Evolutionary conservation across 257 asterid species (phyloP).

Genomic region (Leptodermis oblonga): DNA sequence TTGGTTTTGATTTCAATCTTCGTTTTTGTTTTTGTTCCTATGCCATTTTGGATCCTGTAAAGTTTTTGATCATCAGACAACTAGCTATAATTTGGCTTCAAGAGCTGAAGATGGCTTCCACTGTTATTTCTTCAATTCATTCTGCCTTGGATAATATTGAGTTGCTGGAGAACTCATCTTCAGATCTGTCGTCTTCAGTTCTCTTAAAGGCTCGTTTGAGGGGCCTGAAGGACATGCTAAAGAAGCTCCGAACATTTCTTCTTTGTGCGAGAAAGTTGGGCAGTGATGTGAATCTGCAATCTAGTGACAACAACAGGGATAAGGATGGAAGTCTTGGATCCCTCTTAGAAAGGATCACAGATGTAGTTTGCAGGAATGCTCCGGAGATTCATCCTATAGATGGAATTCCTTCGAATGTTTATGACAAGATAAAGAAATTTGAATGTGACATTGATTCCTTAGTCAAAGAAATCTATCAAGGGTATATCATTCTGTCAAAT

Average conservation of each 20-base stretch:
- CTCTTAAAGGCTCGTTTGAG: background rate
- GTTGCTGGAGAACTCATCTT: background rate
- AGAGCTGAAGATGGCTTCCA: background rate
- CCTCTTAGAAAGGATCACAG: background rate
- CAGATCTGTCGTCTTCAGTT: background rate
- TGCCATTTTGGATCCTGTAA: background rate
- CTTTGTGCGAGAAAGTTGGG: conserved; percentile 1
- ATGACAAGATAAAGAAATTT: background rate
- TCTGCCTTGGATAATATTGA: background rate
- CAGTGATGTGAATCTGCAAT: background rate
- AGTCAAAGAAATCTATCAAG: background rate
- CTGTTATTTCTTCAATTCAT: background rate
- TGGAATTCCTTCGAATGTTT: background rate
- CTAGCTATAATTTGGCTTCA: background rate
- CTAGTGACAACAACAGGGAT: background rate
- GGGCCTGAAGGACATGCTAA: background rate
- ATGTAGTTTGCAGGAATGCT: background rate
- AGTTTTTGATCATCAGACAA: background rate
- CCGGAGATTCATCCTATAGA: background rate
- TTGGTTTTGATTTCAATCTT: too few species aligned
- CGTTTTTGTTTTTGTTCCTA: too few species aligned
- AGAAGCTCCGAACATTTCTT: conserved; percentile 2
- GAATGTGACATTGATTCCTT: background rate
- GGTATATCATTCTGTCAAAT: background rate
- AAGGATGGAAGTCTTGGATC: conserved; percentile 2